Base-by-base conservation (phyloP, 208 protist genomes). In the Acanthamoeba royreba region DNA sequence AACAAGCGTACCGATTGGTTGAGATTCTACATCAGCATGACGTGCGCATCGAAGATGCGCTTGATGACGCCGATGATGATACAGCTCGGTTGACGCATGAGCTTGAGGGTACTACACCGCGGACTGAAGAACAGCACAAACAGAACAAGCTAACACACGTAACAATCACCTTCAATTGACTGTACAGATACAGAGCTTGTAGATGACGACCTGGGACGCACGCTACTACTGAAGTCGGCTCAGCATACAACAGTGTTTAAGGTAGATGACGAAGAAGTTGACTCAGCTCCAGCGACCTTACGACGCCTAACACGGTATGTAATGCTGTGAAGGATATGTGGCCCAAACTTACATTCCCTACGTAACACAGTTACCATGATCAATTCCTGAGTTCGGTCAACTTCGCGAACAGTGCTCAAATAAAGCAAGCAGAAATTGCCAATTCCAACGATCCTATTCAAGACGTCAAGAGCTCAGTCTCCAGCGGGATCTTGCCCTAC, bases 321-420 rank as follows among this genome's bases (percentile, higher is more conserved):
- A n/a, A n/a, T n/a, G n/a, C n/a, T n/a, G n/a, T n/a, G n/a, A n/a
- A n/a, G n/a, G n/a, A n/a, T n/a, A n/a, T n/a, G n/a, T n/a, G n/a
- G n/a, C n/a, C n/a, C n/a, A n/a, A n/a, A n/a, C n/a, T n/a, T n/a
- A n/a, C n/a, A n/a, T n/a, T n/a, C n/a, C n/a, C n/a, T n/a, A n/a
- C n/a, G n/a, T 33, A 4, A 58, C 15, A n/a, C n/a, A 85, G 74
- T 11, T 85, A 85, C 35, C 74, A 85, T 45, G 74, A 85, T 28
- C 74, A 85, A 45, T 85, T 85, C 74, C 38, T 85, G 74, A 85
- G 74, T 33, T 85, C 74, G 25, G 74, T 85, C 42, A 47, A 85
- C 53, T 13, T 31, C 40, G 7, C 66, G 19, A 33, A 53, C 0
- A 25, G 38, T 38, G 74, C 25, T n/a, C n/a, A n/a, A n/a, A n/a